These are phyloP conservation scores for Podila horticola DNA, from an alignment of 192 early-diverging fungal genomes.

Conservation along the genomic window DNA sequence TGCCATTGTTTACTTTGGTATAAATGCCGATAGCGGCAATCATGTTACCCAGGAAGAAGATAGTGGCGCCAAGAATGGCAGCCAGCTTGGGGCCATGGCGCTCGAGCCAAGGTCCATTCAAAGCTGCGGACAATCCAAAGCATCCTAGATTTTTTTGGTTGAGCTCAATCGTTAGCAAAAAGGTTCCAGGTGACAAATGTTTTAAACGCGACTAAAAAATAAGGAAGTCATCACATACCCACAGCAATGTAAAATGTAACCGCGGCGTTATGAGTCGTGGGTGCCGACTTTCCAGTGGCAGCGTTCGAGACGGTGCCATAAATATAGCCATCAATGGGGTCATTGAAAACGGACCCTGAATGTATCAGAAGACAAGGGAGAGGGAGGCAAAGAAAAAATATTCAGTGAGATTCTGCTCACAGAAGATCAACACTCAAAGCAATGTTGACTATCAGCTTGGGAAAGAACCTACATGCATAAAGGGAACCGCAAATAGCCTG, in stretches of 20 bases:
- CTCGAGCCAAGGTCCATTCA: constrained; percentile 69
- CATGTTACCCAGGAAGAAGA: constrained; percentile 64
- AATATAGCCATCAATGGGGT: constrained; percentile 58
- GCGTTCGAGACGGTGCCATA: constrained; percentile 17
- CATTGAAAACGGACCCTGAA: constrained; percentile 71
- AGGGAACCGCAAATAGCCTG: constrained; percentile 62
- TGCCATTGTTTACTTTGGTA: constrained; percentile 3
- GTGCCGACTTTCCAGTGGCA: constrained; percentile 31
- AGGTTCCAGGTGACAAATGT: too few relatives aligned
- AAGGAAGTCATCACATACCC: constrained; percentile 9
- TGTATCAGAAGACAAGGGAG: constrained; percentile 24
- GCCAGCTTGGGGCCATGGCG: constrained; percentile 59
- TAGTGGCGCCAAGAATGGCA: constrained; percentile 53
- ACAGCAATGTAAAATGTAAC: constrained; percentile 69
- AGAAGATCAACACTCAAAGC: not conserved
- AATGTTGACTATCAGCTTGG: not conserved
- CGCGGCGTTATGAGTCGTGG: constrained; percentile 54
- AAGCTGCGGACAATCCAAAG: constrained; percentile 62
- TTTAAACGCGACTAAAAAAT: not conserved
- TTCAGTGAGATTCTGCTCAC: not conserved
- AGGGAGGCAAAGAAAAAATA: not conserved
- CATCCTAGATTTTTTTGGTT: constrained; percentile 15
- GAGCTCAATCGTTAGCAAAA: too few relatives aligned
- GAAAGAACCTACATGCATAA: constrained; percentile 56
- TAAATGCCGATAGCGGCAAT: constrained; percentile 61